phyloP scores from a whole-genome alignment of 768 basidiomycete genomes.

The Trametes meyenii region DNA sequence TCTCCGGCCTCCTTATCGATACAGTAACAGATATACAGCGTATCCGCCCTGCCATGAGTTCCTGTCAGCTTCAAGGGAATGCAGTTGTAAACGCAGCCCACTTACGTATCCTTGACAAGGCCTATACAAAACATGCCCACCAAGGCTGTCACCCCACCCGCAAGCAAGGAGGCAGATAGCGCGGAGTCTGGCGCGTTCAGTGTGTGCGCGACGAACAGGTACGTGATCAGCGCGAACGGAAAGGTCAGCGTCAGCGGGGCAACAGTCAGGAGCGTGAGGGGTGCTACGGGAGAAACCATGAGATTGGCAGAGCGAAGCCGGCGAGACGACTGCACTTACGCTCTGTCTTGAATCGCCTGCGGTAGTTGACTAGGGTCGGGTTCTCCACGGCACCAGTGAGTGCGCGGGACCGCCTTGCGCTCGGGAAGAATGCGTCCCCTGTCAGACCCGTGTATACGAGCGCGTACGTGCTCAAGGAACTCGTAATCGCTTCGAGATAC shows the following conservation, averaged over 20 bases:
- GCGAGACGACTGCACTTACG: slow-evolving; percentile 43
- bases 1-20: slow-evolving; percentile 61
- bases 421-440: slow-evolving; percentile 53
- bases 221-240: slow-evolving; percentile 80
- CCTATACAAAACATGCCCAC: slow-evolving; percentile 85
- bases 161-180: slow-evolving; percentile 72
- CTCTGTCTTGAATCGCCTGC: slow-evolving; percentile 56
- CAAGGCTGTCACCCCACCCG: slow-evolving; percentile 77
- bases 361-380: slow-evolving; percentile 41
- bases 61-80: background rate
- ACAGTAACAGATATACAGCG: slow-evolving; percentile 68
- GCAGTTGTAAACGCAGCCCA: background rate
- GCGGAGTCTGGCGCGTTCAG: slow-evolving; percentile 71
- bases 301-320: background rate
- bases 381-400: slow-evolving; percentile 60
- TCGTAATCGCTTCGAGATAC: slow-evolving; percentile 48
- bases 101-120: slow-evolving; percentile 75
- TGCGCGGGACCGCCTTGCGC: slow-evolving; percentile 57
- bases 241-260: slow-evolving; percentile 80
- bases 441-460: slow-evolving; percentile 58
- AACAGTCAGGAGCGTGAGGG: slow-evolving; percentile 73
- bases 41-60: slow-evolving; percentile 51
- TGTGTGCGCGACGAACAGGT: slow-evolving; percentile 88
- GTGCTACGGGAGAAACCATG: slow-evolving; percentile 39
- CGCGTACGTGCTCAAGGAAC: slow-evolving; percentile 61